Evolutionary conservation across 2,329 filamentous ascomycete genomes (phyloP).

Genomic region (Teratosphaeriaceae sp.): DNA sequence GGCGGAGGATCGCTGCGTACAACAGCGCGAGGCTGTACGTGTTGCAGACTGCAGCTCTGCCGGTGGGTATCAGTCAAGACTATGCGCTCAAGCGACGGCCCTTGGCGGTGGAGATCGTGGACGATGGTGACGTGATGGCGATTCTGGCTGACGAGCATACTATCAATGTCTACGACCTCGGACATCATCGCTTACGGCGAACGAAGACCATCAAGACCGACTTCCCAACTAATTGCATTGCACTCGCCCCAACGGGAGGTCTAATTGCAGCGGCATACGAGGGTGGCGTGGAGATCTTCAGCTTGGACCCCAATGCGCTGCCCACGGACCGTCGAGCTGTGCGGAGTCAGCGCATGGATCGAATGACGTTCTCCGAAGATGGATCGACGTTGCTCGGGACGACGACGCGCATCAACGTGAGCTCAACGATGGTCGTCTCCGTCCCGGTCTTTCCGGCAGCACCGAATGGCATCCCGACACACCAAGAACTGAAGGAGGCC

Average conservation of each 20-base stretch:
- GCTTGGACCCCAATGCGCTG: constrained; percentile 55
- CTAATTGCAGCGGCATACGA: constrained; percentile 83
- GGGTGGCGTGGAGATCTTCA: constrained; percentile 78
- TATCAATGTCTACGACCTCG: constrained; percentile 72
- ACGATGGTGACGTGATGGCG: constrained; percentile 67
- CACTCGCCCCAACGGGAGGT: constrained; percentile 70
- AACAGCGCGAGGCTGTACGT: constrained; percentile 82
- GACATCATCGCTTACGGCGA: constrained; percentile 56
- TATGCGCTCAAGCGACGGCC: constrained; percentile 73
- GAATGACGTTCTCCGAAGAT: constrained; percentile 30
- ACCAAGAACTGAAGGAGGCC: constrained; percentile 31
- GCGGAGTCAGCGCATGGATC: constrained; percentile 29
- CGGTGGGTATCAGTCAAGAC: constrained; percentile 59
- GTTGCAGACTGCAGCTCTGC: constrained; percentile 57
- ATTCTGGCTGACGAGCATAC: constrained; percentile 77
- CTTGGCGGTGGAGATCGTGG: constrained; percentile 67
- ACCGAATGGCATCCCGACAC: constrained; percentile 24
- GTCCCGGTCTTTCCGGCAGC: constrained; percentile 30
- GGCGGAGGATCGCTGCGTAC: constrained; percentile 68
- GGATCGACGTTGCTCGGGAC: constrained; percentile 31
- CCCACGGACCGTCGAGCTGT: constrained; percentile 31
- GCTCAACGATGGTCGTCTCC: constrained; percentile 29
- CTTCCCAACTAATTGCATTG: constrained; percentile 69
- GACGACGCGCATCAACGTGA: constrained; percentile 30
- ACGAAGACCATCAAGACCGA: constrained; percentile 66